phyloP scores from a whole-genome alignment of 805 yeast species.

The Blastobotrys terrestris region DNA sequence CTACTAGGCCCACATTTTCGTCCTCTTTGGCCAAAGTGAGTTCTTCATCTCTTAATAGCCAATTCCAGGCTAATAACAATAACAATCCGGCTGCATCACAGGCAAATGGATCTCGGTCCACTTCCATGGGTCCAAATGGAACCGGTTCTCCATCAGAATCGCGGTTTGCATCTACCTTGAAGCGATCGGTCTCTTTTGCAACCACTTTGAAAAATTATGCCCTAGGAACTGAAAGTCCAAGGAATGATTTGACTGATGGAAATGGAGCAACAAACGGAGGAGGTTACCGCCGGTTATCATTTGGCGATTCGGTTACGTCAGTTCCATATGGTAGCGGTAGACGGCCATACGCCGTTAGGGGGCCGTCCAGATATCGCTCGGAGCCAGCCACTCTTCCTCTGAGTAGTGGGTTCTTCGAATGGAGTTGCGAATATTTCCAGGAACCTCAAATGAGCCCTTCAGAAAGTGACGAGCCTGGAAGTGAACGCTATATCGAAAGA shows the following conservation, averaged over 20 bases:
- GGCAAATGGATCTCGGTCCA: neutral
- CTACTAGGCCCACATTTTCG: neutral
- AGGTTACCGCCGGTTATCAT: neutral
- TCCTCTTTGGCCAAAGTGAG: neutral
- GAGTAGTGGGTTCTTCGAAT: constrained; percentile 33
- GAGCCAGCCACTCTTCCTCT: constrained; percentile 28
- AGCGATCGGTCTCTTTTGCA: constrained; percentile 25
- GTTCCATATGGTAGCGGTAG: constrained; percentile 29
- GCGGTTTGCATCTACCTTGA: constrained; percentile 13
- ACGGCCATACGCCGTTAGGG: constrained; percentile 28
- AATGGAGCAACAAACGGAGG: neutral
- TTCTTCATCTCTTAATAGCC: neutral
- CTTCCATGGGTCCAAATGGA: neutral
- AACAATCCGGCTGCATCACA: neutral
- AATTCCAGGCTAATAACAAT: neutral
- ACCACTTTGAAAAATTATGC: constrained; percentile 16
- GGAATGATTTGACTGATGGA: neutral
- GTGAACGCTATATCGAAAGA: constrained; percentile 72
- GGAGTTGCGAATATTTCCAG: constrained; percentile 79
- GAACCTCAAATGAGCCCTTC: constrained; percentile 88
- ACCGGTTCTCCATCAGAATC: constrained; percentile 6
- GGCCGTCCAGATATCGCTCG: constrained; percentile 17
- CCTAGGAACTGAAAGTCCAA: constrained; percentile 7
- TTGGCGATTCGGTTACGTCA: constrained; percentile 20
- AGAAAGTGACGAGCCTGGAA: constrained; percentile 89